Conservation (phyloP, 352 stramenopile genomes). For the Phytophthora hybrid region DNA sequence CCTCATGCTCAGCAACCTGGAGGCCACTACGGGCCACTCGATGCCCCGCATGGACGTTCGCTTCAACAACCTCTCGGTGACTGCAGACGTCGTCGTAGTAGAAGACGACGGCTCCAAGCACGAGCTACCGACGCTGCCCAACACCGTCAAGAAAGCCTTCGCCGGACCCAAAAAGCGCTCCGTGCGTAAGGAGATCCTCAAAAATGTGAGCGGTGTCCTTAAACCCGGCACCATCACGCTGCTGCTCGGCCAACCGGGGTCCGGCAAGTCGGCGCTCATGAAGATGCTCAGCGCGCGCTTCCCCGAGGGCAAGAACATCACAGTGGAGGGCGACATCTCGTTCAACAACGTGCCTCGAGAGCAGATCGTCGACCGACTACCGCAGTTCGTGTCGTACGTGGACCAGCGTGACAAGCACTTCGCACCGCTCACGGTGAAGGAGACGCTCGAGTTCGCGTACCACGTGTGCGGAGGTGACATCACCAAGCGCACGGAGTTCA, state of each 20-base stretch:
- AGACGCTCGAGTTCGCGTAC: conserved; percentile 31
- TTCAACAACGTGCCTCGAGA: conserved; percentile 48
- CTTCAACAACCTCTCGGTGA: conserved; percentile 50
- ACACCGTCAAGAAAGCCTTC: conserved; percentile 44
- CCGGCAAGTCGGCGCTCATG: conserved; percentile 45
- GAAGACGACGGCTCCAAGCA: conserved; percentile 33
- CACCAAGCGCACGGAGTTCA: conserved; percentile 27
- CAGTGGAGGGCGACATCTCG: conserved; percentile 39
- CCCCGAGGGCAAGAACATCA: conserved; percentile 42
- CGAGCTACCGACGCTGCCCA: conserved; percentile 45
- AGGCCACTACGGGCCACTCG: conserved; percentile 32
- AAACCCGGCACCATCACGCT: conserved; percentile 48
- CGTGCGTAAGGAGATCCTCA: conserved; percentile 49
- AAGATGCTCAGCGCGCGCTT: conserved; percentile 51
- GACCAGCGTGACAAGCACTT: conserved; percentile 31
- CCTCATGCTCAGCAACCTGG: conserved; percentile 32
- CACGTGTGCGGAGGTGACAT: conserved; percentile 41
- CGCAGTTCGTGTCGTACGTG: conserved; percentile 39
- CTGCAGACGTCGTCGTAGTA: conserved; percentile 40
- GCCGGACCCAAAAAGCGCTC: conserved; percentile 35
- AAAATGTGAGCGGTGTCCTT: conserved; percentile 41
- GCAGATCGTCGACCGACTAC: conserved; percentile 43
- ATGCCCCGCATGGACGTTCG: conserved; percentile 59
- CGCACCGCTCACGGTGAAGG: conserved; percentile 21
- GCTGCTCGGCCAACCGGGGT: conserved; percentile 39